Evolutionary conservation across 1,284 basidiomycete genomes (phyloP).

Genomic region (Xanthoconium separans): DNA sequence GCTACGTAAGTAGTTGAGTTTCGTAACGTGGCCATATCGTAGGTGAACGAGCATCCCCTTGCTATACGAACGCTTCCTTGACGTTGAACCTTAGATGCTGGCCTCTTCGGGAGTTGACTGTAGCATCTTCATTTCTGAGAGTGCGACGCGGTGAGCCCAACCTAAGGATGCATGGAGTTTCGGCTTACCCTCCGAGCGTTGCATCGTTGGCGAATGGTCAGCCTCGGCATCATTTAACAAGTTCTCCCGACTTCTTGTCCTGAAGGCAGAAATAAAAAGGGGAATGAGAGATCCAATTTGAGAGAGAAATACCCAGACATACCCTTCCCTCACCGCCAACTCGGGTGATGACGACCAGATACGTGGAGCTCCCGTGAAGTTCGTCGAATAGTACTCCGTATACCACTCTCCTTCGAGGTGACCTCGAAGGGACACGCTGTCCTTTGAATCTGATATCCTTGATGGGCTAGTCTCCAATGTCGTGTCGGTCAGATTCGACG

Average conservation of each 20-base stretch:
- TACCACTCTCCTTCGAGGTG: slow-evolving; percentile 33
- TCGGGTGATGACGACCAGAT: slow-evolving; percentile 15
- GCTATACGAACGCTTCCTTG: no score
- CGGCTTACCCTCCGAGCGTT: neutral
- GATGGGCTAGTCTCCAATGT: slow-evolving; percentile 38
- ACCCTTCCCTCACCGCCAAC: slow-evolving; percentile 35
- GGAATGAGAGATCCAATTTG: neutral
- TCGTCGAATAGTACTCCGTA: slow-evolving; percentile 33
- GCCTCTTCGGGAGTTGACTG: neutral
- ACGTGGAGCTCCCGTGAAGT: slow-evolving; percentile 1
- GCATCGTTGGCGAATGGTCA: neutral
- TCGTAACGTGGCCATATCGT: no score
- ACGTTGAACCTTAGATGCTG: neutral
- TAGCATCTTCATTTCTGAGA: neutral
- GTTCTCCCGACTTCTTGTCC: neutral
- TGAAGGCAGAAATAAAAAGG: neutral
- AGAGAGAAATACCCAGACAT: neutral
- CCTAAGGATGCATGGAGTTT: neutral
- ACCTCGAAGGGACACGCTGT: slow-evolving; percentile 51
- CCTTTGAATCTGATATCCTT: slow-evolving; percentile 39
- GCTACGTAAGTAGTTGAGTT: no score
- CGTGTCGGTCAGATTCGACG: slow-evolving; percentile 64
- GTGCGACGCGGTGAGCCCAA: neutral
- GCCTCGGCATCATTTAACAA: neutral
- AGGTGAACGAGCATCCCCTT: no score